Percentiles rank a stretch among this genome's conserved stretches.
Evolutionary conservation across 202 grass and related monocot genomes (phyloP).

Genomic region (Saccharum hybrid): DNA sequence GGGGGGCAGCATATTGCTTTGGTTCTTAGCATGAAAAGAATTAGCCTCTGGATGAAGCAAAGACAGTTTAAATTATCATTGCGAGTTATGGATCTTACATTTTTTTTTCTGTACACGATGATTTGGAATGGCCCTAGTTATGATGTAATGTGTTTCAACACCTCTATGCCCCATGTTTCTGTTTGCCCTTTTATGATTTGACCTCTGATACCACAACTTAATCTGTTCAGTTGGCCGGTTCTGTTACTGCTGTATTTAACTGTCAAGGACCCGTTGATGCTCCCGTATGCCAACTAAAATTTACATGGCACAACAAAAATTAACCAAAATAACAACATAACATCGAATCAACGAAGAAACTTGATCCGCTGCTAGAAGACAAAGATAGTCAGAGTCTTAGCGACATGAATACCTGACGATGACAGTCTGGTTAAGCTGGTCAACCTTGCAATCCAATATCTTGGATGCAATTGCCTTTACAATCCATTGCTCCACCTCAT

Average conservation of each 20-base stretch:
- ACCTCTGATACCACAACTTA: slow-evolving; percentile 40
- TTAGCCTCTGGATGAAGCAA: slow-evolving; percentile 12
- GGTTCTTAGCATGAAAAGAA: neutral
- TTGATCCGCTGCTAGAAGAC: neutral
- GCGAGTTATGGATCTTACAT: slow-evolving; percentile 11
- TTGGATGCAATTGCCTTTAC: slow-evolving; percentile 92
- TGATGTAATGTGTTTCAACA: slow-evolving; percentile 37
- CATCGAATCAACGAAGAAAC: neutral
- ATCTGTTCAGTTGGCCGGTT: slow-evolving; percentile 75
- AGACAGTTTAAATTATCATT: slow-evolving; percentile 27
- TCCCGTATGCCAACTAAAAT: slow-evolving; percentile 75
- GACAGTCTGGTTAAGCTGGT: slow-evolving; percentile 70
- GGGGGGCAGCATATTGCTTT: no score
- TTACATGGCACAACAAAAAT: slow-evolving; percentile 21
- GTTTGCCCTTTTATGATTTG: slow-evolving; percentile 13
- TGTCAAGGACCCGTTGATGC: slow-evolving; percentile 97
- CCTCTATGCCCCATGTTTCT: slow-evolving; percentile 30
- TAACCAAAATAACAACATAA: slow-evolving; percentile 36
- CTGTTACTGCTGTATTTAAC: slow-evolving; percentile 92
- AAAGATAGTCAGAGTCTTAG: neutral
- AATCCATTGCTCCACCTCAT: slow-evolving; percentile 93
- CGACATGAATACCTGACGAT: slow-evolving; percentile 55
- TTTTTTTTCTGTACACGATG: slow-evolving; percentile 15
- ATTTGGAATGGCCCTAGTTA: neutral
- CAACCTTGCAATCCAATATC: slow-evolving; percentile 83